A percentile compares a stretch with the other conserved stretches of the same genome.
phyloP scores from a whole-genome alignment of 1,284 basidiomycete genomes.

The Sporisorium scitamineum region DNA sequence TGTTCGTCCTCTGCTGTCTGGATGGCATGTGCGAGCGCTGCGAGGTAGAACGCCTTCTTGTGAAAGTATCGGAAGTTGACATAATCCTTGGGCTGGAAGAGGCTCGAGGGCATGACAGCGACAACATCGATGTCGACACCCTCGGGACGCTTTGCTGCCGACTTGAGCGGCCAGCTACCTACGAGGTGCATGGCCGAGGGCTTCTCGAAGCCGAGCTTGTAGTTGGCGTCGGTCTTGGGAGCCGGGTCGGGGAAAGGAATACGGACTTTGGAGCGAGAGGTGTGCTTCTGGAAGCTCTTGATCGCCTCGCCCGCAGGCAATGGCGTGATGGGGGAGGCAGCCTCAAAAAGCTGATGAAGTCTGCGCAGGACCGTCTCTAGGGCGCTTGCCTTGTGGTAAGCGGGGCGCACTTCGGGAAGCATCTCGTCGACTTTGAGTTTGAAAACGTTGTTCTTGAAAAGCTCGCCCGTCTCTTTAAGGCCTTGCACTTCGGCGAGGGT shows the following conservation, averaged over 20 bases:
- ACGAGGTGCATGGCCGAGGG: slow-evolving; percentile 78
- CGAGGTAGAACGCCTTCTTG: slow-evolving; percentile 91
- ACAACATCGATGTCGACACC: slow-evolving; percentile 64
- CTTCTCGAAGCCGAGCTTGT: slow-evolving; percentile 81
- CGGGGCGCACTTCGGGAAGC: slow-evolving; percentile 58
- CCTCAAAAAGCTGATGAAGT: slow-evolving; percentile 55
- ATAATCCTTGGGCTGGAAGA: slow-evolving; percentile 96
- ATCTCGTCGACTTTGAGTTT: slow-evolving; percentile 78
- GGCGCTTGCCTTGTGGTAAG: slow-evolving; percentile 48
- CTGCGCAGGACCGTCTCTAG: slow-evolving; percentile 63
- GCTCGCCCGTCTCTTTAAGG: slow-evolving; percentile 81
- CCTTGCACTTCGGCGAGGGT: slow-evolving; percentile 78
- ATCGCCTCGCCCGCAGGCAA: slow-evolving; percentile 47
- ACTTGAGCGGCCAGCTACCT: slow-evolving; percentile 68
- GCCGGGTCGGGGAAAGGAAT: slow-evolving; percentile 71
- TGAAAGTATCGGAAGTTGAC: slow-evolving; percentile 90
- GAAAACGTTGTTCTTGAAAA: slow-evolving; percentile 85
- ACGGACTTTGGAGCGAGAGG: slow-evolving; percentile 58
- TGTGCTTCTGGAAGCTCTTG: slow-evolving; percentile 72
- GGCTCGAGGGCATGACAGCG: slow-evolving; percentile 71
- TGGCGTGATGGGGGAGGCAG: slow-evolving; percentile 41
- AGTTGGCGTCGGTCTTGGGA: slow-evolving; percentile 71
- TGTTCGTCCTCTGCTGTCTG: slow-evolving; percentile 36
- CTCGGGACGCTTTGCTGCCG: slow-evolving; percentile 56
- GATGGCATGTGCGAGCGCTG: slow-evolving; percentile 80